Conservation (phyloP, 1,284 basidiomycete species). For the Cutaneotrichosporon curvatum region DNA sequence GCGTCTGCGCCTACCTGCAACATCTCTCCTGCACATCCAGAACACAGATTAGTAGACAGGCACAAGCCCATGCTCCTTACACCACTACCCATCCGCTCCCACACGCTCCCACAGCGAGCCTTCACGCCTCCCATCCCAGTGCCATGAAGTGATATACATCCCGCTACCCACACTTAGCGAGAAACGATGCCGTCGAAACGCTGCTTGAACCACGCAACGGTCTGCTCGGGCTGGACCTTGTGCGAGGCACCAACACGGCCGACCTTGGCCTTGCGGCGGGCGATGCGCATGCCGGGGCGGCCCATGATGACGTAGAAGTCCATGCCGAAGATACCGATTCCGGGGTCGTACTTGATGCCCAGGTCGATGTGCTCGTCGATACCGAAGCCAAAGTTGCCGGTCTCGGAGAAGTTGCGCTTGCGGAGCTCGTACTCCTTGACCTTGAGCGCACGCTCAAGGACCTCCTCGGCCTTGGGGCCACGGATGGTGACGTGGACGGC, state of each 20-base stretch:
- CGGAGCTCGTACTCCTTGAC: slow-evolving; percentile 99
- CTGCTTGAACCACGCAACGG: slow-evolving; percentile 98
- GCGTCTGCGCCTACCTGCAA: too few relatives aligned
- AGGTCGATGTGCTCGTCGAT: slow-evolving; percentile 99
- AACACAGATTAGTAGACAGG: too few relatives aligned
- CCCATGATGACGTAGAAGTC: slow-evolving; percentile 98
- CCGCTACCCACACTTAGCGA: slow-evolving; percentile 32
- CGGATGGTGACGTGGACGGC: slow-evolving; percentile 99
- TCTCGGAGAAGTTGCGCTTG: slow-evolving; percentile 87
- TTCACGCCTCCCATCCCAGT: too few relatives aligned
- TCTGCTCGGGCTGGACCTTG: slow-evolving; percentile 84
- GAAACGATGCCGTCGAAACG: slow-evolving; percentile 92
- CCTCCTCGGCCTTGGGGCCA: slow-evolving; percentile 99
- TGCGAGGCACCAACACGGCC: slow-evolving; percentile 81
- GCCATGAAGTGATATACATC: slow-evolving; percentile 11
- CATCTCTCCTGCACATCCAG: too few relatives aligned
- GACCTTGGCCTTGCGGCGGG: slow-evolving; percentile 84
- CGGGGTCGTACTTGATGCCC: slow-evolving; percentile 94
- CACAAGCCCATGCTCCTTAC: too few relatives aligned
- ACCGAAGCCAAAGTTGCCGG: slow-evolving; percentile 97
- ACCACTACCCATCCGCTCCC: too few relatives aligned
- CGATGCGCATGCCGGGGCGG: slow-evolving; percentile 86
- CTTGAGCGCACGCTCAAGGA: slow-evolving; percentile 97
- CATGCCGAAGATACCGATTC: slow-evolving; percentile 97
- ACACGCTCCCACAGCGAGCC: too few relatives aligned